These are phyloP conservation scores for Zea luxurians DNA, from an alignment of 176 grass and related monocot genomes.

Conservation along the genomic window DNA sequence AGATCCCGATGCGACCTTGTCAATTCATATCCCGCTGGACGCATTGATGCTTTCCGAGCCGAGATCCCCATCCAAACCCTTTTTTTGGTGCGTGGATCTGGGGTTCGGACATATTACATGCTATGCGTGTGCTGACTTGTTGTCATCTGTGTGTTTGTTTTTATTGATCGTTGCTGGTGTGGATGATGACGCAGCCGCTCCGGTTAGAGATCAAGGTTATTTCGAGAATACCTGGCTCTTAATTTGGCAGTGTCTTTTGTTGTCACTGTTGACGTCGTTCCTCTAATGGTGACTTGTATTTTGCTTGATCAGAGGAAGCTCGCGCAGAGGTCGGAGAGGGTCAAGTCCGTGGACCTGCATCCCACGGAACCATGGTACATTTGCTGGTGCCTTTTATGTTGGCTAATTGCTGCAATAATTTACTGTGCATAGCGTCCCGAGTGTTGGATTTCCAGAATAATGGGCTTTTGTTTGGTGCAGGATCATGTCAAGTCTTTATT, in stretches of 20 bases:
- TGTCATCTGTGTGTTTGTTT: conserved; percentile 39
- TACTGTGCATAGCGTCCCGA: not conserved
- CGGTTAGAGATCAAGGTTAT: conserved; percentile 93
- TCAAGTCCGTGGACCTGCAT: conserved; percentile 82
- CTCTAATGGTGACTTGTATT: conserved; percentile 18
- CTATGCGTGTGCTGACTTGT: conserved; percentile 17
- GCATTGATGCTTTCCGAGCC: not conserved
- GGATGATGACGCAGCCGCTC: conserved; percentile 56
- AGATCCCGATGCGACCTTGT: conserved; percentile 5
- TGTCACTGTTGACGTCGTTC: not conserved
- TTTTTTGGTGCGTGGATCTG: conserved; percentile 41
- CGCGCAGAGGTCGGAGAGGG: conserved; percentile 87
- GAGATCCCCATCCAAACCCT: conserved; percentile 20
- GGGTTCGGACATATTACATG: not conserved
- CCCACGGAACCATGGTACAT: conserved; percentile 79
- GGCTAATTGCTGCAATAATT: not conserved
- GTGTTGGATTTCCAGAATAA: not conserved
- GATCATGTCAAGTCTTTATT: conserved; percentile 88
- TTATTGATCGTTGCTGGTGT: not conserved
- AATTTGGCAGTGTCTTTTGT: conserved; percentile 14
- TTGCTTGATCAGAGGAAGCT: conserved; percentile 92
- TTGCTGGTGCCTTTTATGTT: conserved; percentile 1
- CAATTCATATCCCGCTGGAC: not conserved
- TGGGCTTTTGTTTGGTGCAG: conserved; percentile 42
- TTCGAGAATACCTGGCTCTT: conserved; percentile 15